Conservation (phyloP, 768 basidiomycete species). For the Brasilioporus rufonigricans region DNA sequence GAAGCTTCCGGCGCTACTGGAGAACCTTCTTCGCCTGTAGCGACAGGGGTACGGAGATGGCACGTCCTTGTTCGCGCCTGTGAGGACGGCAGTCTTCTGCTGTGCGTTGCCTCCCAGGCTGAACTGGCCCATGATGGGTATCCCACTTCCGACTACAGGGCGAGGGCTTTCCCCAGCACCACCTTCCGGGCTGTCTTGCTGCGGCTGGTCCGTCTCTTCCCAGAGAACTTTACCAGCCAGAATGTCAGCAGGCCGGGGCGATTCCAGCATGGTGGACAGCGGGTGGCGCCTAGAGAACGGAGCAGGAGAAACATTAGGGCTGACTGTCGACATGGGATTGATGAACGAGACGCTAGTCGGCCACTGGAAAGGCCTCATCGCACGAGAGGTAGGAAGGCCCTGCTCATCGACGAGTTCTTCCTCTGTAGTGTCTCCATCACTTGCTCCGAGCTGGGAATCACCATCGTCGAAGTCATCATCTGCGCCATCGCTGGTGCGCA, state of each 20-base stretch:
- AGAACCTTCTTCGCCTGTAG: slow-evolving; percentile 25
- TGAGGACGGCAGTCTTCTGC: slow-evolving; percentile 27
- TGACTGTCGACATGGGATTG: slow-evolving; percentile 75
- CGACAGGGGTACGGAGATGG: slow-evolving; percentile 34
- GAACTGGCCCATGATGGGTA: slow-evolving; percentile 42
- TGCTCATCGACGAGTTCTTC: slow-evolving; percentile 79
- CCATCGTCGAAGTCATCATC: slow-evolving; percentile 39
- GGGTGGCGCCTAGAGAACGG: slow-evolving; percentile 34
- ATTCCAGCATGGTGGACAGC: slow-evolving; percentile 30
- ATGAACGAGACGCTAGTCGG: slow-evolving; percentile 63
- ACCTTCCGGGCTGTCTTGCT: slow-evolving; percentile 35
- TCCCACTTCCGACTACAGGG: slow-evolving; percentile 13
- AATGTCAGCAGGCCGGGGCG: slow-evolving; percentile 67
- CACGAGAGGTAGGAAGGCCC: slow-evolving; percentile 70
- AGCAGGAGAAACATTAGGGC: slow-evolving; percentile 49
- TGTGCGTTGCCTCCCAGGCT: slow-evolving; percentile 12
- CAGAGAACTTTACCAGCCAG: slow-evolving; percentile 59
- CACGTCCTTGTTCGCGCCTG: slow-evolving; percentile 29
- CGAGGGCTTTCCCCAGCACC: slow-evolving; percentile 29
- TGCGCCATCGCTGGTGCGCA: slow-evolving; percentile 37
- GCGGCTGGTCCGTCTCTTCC: slow-evolving; percentile 42
- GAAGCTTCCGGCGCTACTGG: slow-evolving; percentile 33
- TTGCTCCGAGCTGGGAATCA: slow-evolving; percentile 49
- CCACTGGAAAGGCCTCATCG: slow-evolving; percentile 68
- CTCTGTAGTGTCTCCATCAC: slow-evolving; percentile 77